Percentiles rank a stretch among this genome's conserved stretches.
Evolutionary conservation across 768 basidiomycete genomes (phyloP).

Genomic region (Sistotremastrum suecicum): DNA sequence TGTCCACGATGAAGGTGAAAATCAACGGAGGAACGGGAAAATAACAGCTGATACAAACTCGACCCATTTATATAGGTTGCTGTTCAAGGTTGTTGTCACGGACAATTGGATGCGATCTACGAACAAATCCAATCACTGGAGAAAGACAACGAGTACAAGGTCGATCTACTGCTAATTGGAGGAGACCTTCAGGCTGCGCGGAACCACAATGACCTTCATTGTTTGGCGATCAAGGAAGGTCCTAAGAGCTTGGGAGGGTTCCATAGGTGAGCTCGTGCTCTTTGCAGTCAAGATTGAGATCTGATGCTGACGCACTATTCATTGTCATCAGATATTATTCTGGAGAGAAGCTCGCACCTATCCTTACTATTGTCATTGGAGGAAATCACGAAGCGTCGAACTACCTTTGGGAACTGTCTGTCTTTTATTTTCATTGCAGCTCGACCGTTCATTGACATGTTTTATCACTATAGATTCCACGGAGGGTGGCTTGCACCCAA

Average conservation of each 20-base stretch:
- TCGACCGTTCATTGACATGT: too few species aligned
- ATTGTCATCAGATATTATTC: conserved; percentile 62
- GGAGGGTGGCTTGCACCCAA: conserved; percentile 96
- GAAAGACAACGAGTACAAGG: conserved; percentile 40
- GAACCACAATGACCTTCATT: conserved; percentile 70
- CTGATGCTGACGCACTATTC: not conserved
- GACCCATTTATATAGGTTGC: conserved; percentile 41
- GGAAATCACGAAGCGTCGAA: conserved; percentile 98
- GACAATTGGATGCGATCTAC: conserved; percentile 83
- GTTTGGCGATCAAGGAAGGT: conserved; percentile 85
- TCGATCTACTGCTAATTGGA: conserved; percentile 83
- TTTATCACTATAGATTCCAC: conserved; percentile 48
- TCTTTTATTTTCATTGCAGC: not conserved
- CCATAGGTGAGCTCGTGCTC: conserved; percentile 39
- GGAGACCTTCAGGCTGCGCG: conserved; percentile 94
- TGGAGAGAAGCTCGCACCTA: conserved; percentile 65
- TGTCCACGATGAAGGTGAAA: too few species aligned
- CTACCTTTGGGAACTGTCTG: conserved; percentile 91
- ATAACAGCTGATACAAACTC: too few species aligned
- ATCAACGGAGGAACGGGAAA: too few species aligned
- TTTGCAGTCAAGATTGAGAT: not conserved
- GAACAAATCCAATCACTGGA: conserved; percentile 52
- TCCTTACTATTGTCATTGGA: conserved; percentile 88
- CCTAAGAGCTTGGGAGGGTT: conserved; percentile 79
- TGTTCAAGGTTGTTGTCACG: conserved; percentile 92